These are phyloP conservation scores for Eucalyptus brandiana DNA, from an alignment of 345 rosid species.

Conservation along the genomic window DNA sequence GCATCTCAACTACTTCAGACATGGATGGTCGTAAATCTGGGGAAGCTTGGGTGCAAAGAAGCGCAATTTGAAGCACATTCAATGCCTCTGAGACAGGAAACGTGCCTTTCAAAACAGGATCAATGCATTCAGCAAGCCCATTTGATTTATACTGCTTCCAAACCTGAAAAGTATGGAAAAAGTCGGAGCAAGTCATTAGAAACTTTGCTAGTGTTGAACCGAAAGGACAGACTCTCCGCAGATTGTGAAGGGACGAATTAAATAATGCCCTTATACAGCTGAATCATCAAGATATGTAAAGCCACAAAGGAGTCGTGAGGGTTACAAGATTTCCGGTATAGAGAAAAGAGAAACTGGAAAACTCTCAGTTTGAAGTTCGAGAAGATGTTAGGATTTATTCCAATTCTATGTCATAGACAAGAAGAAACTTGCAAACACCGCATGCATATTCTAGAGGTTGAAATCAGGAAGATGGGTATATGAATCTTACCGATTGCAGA, in stretches of 20 bases:
- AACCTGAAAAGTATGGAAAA: not conserved
- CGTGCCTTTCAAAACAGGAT: not conserved
- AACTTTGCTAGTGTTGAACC: not conserved
- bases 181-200: not conserved
- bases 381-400: not conserved
- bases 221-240: not conserved
- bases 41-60: slow-evolving; percentile 7
- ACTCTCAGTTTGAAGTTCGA: not conserved
- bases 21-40: slow-evolving; percentile 1
- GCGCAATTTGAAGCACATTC: not conserved
- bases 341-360: not conserved
- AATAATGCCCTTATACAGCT: not conserved
- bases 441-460: not conserved
- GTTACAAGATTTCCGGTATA: not conserved
- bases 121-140: not conserved
- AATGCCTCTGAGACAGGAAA: not conserved
- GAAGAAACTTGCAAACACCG: not conserved
- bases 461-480: not conserved
- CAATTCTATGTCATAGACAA: not conserved
- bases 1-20: slow-evolving; percentile 1
- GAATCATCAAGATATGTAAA: not conserved
- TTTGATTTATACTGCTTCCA: not conserved
- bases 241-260: not conserved
- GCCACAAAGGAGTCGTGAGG: not conserved
- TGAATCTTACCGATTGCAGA: not conserved